phyloP scores from a whole-genome alignment of 176 grass and related monocot genomes.

The barley (Hordeum vulgare) region DNA sequence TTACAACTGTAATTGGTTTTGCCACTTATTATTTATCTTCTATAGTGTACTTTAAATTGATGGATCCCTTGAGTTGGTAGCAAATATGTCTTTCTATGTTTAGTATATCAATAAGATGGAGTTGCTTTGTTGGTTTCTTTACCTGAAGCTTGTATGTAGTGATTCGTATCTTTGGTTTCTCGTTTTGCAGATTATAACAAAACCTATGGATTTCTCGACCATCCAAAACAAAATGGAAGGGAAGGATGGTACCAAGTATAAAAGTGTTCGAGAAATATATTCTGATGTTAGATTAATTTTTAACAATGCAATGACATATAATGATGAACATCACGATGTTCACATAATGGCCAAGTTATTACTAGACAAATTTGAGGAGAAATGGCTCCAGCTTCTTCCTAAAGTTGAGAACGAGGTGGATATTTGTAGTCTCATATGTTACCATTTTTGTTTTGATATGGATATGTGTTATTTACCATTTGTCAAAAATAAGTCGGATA shows the following conservation, averaged over 20 bases:
- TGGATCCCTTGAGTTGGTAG: neutral
- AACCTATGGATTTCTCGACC: constrained; percentile 93
- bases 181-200: constrained; percentile 67
- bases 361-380: constrained; percentile 89
- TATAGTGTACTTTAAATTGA: neutral
- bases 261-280: constrained; percentile 79
- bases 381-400: constrained; percentile 75
- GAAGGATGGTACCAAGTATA: constrained; percentile 65
- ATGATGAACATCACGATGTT: constrained; percentile 53
- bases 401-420: constrained; percentile 88
- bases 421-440: neutral
- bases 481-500: neutral
- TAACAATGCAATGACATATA: constrained; percentile 92
- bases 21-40: constrained; percentile 7
- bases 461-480: neutral
- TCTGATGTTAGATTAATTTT: constrained; percentile 94
- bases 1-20: neutral
- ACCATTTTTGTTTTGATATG: neutral
- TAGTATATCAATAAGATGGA: neutral
- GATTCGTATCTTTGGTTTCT: constrained; percentile 12
- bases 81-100: neutral
- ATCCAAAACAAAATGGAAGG: constrained; percentile 87
- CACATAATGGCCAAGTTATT: constrained; percentile 81
- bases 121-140: neutral
- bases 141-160: neutral